phyloP scores from a whole-genome alignment of 371 early-diverging fungal genomes.

The Saksenaea oblongispora region DNA sequence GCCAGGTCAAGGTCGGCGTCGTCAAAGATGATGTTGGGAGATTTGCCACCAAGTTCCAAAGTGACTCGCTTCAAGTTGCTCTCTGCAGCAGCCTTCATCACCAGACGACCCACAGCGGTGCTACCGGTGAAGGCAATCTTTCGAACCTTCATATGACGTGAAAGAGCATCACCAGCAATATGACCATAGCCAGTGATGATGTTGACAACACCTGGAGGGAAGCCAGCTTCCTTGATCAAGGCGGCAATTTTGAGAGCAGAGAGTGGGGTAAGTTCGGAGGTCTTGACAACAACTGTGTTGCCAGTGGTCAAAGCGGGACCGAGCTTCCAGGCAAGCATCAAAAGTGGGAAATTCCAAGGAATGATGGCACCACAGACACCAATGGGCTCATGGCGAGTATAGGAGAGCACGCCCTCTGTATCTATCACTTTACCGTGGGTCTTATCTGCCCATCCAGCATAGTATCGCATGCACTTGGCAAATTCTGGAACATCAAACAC shows the following conservation, averaged over 20 bases:
- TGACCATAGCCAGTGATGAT: conserved; percentile 58
- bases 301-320: conserved; percentile 91
- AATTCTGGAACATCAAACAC: conserved; percentile 58
- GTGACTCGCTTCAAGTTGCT: conserved; percentile 77
- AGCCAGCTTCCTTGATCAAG: conserved; percentile 54
- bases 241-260: conserved; percentile 51
- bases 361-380: conserved; percentile 83
- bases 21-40: conserved; percentile 89
- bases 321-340: conserved; percentile 81
- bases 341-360: conserved; percentile 85
- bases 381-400: conserved; percentile 77
- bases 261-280: conserved; percentile 74
- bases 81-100: conserved; percentile 59
- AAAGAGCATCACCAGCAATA: conserved; percentile 35
- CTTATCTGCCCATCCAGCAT: conserved; percentile 85
- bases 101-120: conserved; percentile 53
- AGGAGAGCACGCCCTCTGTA: conserved; percentile 52
- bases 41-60: conserved; percentile 84
- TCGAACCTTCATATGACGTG: conserved; percentile 41
- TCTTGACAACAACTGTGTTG: conserved; percentile 82
- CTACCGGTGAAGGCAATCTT: conserved; percentile 71
- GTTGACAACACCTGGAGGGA: conserved; percentile 73
- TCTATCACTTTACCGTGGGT: conserved; percentile 57
- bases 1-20: conserved; percentile 83
- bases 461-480: conserved; percentile 65